phyloP scores from a whole-genome alignment of 352 stramenopile species.

The Saprolegnia diclina region DNA sequence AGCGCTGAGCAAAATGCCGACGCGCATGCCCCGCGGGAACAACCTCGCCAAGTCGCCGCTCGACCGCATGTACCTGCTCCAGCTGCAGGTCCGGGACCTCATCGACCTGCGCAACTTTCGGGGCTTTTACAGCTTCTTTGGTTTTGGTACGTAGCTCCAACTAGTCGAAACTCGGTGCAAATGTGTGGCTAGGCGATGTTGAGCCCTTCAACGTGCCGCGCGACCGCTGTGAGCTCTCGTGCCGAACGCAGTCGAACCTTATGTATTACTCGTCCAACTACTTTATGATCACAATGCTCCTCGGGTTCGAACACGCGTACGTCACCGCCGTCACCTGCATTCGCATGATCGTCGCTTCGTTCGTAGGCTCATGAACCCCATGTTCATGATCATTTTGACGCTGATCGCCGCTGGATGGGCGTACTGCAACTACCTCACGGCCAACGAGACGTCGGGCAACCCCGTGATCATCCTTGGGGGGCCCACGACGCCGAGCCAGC shows the following conservation, averaged over 20 bases:
- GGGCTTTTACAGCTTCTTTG: conserved; percentile 23
- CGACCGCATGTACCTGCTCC: conserved; percentile 16
- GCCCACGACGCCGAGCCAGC: conserved; percentile 8
- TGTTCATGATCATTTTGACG: conserved; percentile 19
- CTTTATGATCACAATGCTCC: conserved; percentile 19
- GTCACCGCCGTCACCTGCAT: neutral
- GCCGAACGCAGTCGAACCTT: conserved; percentile 13
- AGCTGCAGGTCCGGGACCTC: conserved; percentile 18
- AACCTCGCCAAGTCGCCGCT: conserved; percentile 21
- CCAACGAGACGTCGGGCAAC: conserved; percentile 2
- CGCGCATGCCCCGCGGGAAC: neutral
- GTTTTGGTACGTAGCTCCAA: conserved; percentile 1
- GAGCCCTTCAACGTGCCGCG: conserved; percentile 13
- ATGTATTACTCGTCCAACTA: conserved; percentile 16
- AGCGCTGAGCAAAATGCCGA: neutral
- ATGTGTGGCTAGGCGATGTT: neutral
- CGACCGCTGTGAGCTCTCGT: conserved; percentile 15
- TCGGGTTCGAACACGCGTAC: conserved; percentile 18
- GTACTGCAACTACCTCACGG: conserved; percentile 22
- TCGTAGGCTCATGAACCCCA: conserved; percentile 15
- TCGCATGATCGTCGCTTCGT: neutral
- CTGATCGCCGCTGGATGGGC: conserved; percentile 5
- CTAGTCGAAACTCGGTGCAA: neutral
- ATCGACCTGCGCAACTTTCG: conserved; percentile 19
- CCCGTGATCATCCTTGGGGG: conserved; percentile 21